Evolutionary conservation across 106 monocot genomes (phyloP).

Genomic region (Dendrobium huoshanense): DNA sequence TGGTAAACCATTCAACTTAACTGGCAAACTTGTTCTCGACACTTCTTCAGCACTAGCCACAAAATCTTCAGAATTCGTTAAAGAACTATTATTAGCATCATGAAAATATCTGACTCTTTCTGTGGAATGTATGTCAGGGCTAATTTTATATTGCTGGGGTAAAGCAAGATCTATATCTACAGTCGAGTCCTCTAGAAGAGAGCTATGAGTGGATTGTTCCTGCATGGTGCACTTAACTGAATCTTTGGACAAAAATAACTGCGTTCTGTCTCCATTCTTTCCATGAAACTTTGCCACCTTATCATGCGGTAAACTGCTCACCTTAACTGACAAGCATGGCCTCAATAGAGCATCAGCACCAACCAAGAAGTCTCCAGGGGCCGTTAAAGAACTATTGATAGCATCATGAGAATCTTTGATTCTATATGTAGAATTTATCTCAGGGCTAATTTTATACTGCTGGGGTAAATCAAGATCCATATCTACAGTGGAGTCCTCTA

Average conservation of each 20-base stretch:
- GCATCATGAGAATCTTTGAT: slow-evolving; percentile 1
- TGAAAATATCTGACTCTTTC: not conserved
- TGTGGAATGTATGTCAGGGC: not conserved
- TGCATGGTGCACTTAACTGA: slow-evolving; percentile 1
- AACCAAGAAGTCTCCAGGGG: not conserved
- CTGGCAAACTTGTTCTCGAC: not conserved
- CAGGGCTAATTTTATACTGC: not conserved
- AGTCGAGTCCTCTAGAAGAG: slow-evolving; percentile 11
- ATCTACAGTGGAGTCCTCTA: slow-evolving; percentile 8
- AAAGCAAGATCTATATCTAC: slow-evolving; percentile 8
- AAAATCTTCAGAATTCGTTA: not conserved
- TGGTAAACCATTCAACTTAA: slow-evolving; percentile 4
- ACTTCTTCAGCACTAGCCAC: slow-evolving; percentile 7
- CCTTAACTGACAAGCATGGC: no score
- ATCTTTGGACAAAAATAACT: not conserved
- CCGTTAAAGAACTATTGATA: slow-evolving; percentile 11
- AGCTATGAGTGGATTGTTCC: slow-evolving; percentile 16
- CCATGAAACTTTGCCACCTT: no score
- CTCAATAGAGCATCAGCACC: not conserved
- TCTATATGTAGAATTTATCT: not conserved
- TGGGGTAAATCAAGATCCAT: slow-evolving; percentile 5
- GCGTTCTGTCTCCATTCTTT: no score
- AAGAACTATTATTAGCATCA: slow-evolving; percentile 13
- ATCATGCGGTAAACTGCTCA: no score
- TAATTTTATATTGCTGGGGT: not conserved